A percentile compares a stretch with the other conserved stretches of the same genome.
phyloP scores from a whole-genome alignment of 495 filamentous ascomycete genomes.

The Penicillium angulare region DNA sequence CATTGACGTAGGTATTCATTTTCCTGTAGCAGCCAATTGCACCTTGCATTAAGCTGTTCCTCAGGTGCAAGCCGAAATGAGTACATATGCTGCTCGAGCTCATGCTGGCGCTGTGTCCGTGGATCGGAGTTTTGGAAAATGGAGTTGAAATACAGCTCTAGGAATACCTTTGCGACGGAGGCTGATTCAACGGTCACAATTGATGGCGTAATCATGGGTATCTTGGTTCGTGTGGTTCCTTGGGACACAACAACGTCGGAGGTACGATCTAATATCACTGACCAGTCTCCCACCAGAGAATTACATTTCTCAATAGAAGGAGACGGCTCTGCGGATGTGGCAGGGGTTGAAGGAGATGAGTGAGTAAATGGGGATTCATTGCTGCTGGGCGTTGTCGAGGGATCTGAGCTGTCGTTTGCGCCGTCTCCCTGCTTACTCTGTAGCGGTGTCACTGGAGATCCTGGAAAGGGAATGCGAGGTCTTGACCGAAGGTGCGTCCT shows the following conservation, averaged over 20 bases:
- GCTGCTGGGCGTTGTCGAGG: conserved; percentile 37
- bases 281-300: conserved; percentile 2
- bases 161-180: conserved; percentile 77
- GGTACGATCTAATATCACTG: conserved; percentile 3
- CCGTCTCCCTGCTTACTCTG: conserved; percentile 26
- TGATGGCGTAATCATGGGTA: conserved; percentile 45
- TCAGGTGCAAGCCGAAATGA: conserved; percentile 49
- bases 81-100: conserved; percentile 64
- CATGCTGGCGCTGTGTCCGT: conserved; percentile 63
- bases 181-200: conserved; percentile 75
- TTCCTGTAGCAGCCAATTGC: conserved; percentile 63
- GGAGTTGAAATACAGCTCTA: conserved; percentile 79
- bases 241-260: conserved; percentile 1
- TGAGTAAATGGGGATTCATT: conserved; percentile 28
- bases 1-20: conserved; percentile 72
- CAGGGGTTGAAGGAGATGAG: conserved; percentile 38
- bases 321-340: conserved; percentile 34
- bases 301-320: conserved; percentile 17
- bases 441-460: conserved; percentile 14
- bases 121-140: conserved; percentile 54
- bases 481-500: conserved; percentile 44
- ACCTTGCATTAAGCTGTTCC: conserved; percentile 53
- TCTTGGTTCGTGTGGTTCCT: conserved; percentile 15
- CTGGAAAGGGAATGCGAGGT: conserved; percentile 36
- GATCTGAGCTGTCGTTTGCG: conserved; percentile 38